These are phyloP conservation scores for Arthrobotrys megalospora DNA, from an alignment of 2,329 filamentous ascomycete species.

Conservation along the genomic window DNA sequence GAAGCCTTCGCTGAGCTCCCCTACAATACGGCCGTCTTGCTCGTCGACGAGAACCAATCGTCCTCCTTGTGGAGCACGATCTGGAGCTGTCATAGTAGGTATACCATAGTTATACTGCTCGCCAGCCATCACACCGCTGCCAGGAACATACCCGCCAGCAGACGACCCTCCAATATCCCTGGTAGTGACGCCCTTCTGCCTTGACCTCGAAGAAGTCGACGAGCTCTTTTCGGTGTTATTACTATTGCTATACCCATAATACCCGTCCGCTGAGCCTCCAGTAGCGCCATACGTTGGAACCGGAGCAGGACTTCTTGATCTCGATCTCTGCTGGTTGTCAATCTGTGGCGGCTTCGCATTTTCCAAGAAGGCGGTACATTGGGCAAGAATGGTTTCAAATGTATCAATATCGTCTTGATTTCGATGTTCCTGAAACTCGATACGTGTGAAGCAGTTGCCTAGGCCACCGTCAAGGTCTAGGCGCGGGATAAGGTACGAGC, in stretches of 20 bases:
- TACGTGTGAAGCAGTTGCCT: constrained; percentile 85
- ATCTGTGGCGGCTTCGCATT: constrained; percentile 77
- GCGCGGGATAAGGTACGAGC: constrained; percentile 92
- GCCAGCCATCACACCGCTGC: constrained; percentile 46
- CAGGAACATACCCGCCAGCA: constrained; percentile 51
- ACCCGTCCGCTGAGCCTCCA: constrained; percentile 25
- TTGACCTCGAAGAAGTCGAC: constrained; percentile 33
- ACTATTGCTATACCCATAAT: constrained; percentile 33
- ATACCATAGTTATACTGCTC: constrained; percentile 45
- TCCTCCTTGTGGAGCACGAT: constrained; percentile 71
- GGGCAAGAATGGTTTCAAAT: constrained; percentile 97
- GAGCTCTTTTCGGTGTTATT: constrained; percentile 24
- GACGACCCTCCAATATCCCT: constrained; percentile 46
- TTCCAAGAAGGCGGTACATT: constrained; percentile 96
- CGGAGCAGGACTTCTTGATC: constrained; percentile 24
- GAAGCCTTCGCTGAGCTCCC: constrained; percentile 87
- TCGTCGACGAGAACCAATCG: constrained; percentile 93
- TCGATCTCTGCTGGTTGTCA: constrained; percentile 65
- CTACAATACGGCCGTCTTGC: constrained; percentile 94
- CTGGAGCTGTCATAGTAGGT: constrained; percentile 36
- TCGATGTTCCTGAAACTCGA: constrained; percentile 86
- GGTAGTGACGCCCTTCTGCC: constrained; percentile 34
- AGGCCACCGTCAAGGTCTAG: constrained; percentile 88
- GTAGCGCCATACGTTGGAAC: constrained; percentile 34
- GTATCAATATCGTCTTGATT: constrained; percentile 93